These are phyloP conservation scores for Chlamydomonas sp. DNA, from an alignment of 139 green algal species.

Conservation along the genomic window DNA sequence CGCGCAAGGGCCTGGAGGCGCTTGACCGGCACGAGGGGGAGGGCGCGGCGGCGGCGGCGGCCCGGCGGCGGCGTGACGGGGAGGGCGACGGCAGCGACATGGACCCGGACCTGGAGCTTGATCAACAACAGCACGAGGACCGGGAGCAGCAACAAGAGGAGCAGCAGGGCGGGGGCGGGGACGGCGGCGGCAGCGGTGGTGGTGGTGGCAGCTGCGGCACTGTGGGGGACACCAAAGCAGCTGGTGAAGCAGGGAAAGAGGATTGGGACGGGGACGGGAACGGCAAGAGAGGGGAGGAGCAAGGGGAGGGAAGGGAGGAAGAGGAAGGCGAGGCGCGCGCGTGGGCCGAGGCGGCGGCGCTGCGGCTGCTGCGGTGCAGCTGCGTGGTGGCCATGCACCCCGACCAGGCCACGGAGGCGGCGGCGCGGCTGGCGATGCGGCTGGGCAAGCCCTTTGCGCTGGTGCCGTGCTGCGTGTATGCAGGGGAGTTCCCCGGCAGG, in stretches of 20 bases:
- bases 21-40: background rate
- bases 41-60: background rate
- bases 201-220: no score
- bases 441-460: slow-evolving; percentile 47
- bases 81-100: no score
- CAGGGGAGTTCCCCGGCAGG: slow-evolving; percentile 22
- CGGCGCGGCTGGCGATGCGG: slow-evolving; percentile 36
- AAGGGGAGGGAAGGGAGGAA: background rate
- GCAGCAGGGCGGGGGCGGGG: background rate
- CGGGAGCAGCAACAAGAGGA: no score
- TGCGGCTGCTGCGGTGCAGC: slow-evolving; percentile 40
- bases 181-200: background rate
- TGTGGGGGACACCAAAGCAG: background rate
- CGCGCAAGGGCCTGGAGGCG: background rate
- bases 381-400: slow-evolving; percentile 55
- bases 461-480: slow-evolving; percentile 58
- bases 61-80: no score
- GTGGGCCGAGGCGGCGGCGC: background rate
- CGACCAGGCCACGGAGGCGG: slow-evolving; percentile 30
- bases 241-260: background rate
- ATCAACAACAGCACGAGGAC: no score
- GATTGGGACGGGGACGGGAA: no score
- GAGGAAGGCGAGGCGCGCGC: background rate
- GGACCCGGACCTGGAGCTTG: no score
- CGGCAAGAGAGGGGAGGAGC: background rate